These are phyloP conservation scores for Bryum argenteum DNA, from an alignment of 225 moss, liverwort and hornwort species.

Conservation along the genomic window DNA sequence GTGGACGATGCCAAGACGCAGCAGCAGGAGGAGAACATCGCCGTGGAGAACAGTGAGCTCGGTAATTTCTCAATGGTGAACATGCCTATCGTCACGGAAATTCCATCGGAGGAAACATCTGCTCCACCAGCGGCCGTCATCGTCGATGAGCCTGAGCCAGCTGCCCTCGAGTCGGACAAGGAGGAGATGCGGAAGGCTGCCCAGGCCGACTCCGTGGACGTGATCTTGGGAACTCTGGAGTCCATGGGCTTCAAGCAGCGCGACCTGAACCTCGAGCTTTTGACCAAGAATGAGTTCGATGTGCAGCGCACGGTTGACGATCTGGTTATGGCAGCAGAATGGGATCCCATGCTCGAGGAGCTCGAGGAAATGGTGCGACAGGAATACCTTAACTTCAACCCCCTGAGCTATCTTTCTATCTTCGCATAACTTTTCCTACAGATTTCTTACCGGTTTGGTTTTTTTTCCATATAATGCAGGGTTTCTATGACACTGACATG, in stretches of 20 bases:
- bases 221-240: conserved; percentile 54
- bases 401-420: conserved; percentile 24
- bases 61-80: conserved; percentile 93
- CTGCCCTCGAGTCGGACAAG: conserved; percentile 18
- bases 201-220: conserved; percentile 32
- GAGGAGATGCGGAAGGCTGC: conserved; percentile 24
- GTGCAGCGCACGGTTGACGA: conserved; percentile 80
- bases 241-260: conserved; percentile 82
- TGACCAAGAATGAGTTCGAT: conserved; percentile 75
- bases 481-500: conserved; percentile 82
- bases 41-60: conserved; percentile 72
- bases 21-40: conserved; percentile 53
- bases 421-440: not conserved
- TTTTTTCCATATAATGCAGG: conserved; percentile 48
- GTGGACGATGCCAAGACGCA: conserved; percentile 39
- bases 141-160: conserved; percentile 13
- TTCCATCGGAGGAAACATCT: conserved; percentile 5
- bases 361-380: conserved; percentile 88
- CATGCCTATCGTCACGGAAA: conserved; percentile 57
- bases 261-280: conserved; percentile 64
- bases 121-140: conserved; percentile 23
- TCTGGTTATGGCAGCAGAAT: conserved; percentile 75
- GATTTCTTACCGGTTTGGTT: not conserved
- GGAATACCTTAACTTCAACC: conserved; percentile 33
- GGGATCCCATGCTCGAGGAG: conserved; percentile 95